Conservation (phyloP, 2,329 filamentous ascomycete genomes). For the Rosellinia necatrix region DNA sequence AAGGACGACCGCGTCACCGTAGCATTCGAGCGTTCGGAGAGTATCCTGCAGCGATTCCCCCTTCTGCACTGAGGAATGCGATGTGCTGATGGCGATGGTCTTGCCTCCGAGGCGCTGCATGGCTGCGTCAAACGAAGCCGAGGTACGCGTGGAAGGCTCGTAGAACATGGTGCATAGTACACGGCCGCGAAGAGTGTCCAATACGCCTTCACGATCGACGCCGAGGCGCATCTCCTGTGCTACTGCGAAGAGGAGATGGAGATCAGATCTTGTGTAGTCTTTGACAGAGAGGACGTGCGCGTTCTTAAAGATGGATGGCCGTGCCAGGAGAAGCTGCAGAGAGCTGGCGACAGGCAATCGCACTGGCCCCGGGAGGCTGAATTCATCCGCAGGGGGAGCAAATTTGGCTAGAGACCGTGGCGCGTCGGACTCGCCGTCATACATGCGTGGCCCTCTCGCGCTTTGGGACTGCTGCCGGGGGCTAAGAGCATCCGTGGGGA, state of each 20-base stretch:
- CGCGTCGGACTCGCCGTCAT: conserved; percentile 43
- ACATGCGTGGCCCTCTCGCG: conserved; percentile 38
- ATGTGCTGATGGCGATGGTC: conserved; percentile 79
- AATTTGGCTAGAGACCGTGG: conserved; percentile 34
- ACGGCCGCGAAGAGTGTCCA: conserved; percentile 83
- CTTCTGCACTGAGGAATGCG: conserved; percentile 88
- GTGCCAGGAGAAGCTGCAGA: conserved; percentile 73
- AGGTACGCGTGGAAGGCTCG: conserved; percentile 95
- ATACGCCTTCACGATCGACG: conserved; percentile 87
- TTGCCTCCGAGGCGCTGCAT: conserved; percentile 97
- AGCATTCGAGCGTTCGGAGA: conserved; percentile 89
- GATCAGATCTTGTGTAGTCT: conserved; percentile 83
- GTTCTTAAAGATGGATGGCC: conserved; percentile 81
- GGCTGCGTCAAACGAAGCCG: conserved; percentile 92
- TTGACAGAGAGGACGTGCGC: conserved; percentile 90
- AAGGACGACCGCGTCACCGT: conserved; percentile 93
- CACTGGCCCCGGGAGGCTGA: conserved; percentile 51
- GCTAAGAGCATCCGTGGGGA: conserved; percentile 44
- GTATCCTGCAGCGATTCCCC: conserved; percentile 94
- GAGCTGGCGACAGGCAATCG: conserved; percentile 61
- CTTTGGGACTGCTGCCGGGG: conserved; percentile 43
- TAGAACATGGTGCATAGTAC: conserved; percentile 95
- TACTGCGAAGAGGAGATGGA: conserved; percentile 93
- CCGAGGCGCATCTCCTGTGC: conserved; percentile 97
- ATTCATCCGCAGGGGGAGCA: conserved; percentile 47